Conservation (phyloP, 768 basidiomycete genomes). For the Chalciporus sphaerocephalus region DNA sequence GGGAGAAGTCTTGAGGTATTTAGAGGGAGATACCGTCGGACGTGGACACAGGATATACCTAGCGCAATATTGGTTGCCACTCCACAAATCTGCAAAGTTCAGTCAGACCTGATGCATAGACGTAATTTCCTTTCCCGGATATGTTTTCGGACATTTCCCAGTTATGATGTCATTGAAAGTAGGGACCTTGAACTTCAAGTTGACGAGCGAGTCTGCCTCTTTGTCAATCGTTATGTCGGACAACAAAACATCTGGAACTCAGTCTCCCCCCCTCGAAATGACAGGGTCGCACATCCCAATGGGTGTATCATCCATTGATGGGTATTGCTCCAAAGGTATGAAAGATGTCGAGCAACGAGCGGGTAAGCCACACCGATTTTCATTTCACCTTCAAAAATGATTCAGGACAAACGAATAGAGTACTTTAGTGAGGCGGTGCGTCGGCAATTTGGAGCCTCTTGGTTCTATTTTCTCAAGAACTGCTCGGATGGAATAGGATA, state of each 20-base stretch:
- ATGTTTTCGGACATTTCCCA: slow-evolving; percentile 22
- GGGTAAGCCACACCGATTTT: slow-evolving; percentile 29
- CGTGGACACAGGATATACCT: background rate
- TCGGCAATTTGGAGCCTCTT: background rate
- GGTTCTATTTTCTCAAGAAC: background rate
- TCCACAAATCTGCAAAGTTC: too few relatives aligned
- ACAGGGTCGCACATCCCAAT: slow-evolving; percentile 44
- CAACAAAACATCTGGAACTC: slow-evolving; percentile 37
- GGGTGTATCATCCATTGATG: slow-evolving; percentile 44
- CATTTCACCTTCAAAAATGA: background rate
- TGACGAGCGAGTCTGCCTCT: background rate
- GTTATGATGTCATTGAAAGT: slow-evolving; percentile 24
- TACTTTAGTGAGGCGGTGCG: slow-evolving; percentile 31
- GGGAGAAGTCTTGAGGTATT: background rate
- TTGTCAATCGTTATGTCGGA: slow-evolving; percentile 10
- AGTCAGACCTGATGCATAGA: background rate
- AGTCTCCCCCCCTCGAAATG: slow-evolving; percentile 53
- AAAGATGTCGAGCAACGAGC: slow-evolving; percentile 44
- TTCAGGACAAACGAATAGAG: slow-evolving; percentile 7
- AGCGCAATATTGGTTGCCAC: background rate
- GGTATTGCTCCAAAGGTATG: slow-evolving; percentile 32
- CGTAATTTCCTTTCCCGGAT: slow-evolving; percentile 8
- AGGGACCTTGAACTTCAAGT: background rate
- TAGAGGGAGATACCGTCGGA: background rate
- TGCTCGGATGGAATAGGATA: too few relatives aligned